Conservation (phyloP, 176 grass and related monocot species). For the Paspalum notatum region DNA sequence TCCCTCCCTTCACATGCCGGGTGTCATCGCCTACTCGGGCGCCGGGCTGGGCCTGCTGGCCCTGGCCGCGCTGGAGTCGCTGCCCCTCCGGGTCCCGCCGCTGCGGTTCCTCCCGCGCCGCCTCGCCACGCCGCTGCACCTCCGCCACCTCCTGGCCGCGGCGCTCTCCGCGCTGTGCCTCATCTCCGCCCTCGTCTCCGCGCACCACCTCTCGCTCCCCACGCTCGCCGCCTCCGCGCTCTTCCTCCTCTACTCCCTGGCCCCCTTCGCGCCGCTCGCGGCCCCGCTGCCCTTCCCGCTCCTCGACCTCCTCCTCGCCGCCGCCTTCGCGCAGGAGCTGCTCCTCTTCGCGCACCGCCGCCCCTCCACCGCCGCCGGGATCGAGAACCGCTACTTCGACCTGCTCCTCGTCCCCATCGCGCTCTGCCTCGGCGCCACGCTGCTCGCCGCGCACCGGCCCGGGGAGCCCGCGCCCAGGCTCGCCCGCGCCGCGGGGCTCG, state of each 20-base stretch:
- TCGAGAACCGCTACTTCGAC: conserved; percentile 97
- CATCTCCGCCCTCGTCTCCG: conserved; percentile 55
- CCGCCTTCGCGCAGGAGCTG: conserved; percentile 74
- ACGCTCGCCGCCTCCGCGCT: conserved; percentile 67
- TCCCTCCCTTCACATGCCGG: conserved; percentile 48
- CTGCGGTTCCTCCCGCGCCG: conserved; percentile 35
- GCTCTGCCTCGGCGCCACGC: conserved; percentile 69
- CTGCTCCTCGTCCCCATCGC: conserved; percentile 81
- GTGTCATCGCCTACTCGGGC: conserved; percentile 69
- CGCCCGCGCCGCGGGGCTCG: conserved; percentile 71
- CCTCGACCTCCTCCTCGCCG: conserved; percentile 79
- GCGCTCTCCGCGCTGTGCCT: conserved; percentile 51
- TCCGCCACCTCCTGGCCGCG: conserved; percentile 49
- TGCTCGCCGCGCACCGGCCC: conserved; percentile 61
- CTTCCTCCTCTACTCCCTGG: conserved; percentile 84
- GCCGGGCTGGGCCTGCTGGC: conserved; percentile 74
- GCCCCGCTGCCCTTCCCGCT: conserved; percentile 55
- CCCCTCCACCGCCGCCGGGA: conserved; percentile 60
- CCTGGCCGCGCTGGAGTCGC: conserved; percentile 61
- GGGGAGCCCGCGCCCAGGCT: conserved; percentile 44
- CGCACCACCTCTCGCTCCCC: conserved; percentile 63
- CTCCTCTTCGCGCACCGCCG: conserved; percentile 79
- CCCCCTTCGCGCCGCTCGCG: conserved; percentile 52
- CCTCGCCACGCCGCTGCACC: conserved; percentile 42
- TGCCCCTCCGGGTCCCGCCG: conserved; percentile 43